phyloP scores from a whole-genome alignment of 1,284 basidiomycete genomes.

The Trichosporon coremiiforme region DNA sequence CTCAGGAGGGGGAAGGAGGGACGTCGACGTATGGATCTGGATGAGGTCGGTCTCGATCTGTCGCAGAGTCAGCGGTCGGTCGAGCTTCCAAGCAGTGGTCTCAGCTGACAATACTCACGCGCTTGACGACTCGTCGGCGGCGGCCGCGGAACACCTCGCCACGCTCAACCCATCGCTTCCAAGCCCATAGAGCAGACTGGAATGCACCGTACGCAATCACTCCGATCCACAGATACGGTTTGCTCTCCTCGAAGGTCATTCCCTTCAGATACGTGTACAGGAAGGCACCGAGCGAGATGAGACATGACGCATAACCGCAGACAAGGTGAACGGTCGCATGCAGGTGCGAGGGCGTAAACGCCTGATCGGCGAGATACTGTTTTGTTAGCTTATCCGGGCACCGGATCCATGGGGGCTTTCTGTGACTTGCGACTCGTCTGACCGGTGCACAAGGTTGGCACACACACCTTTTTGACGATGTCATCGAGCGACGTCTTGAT shows the following conservation, averaged over 20 bases:
- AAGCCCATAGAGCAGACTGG: slow-evolving; percentile 48
- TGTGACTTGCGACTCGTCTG: background rate
- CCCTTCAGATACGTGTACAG: slow-evolving; percentile 71
- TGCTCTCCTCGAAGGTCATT: slow-evolving; percentile 80
- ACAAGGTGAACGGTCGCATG: slow-evolving; percentile 83
- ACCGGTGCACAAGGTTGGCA: background rate
- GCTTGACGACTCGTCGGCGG: slow-evolving; percentile 52
- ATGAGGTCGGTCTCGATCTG: slow-evolving; percentile 55
- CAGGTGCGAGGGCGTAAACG: slow-evolving; percentile 79
- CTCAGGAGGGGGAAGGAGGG: slow-evolving; percentile 39
- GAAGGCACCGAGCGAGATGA: slow-evolving; percentile 75
- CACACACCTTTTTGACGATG: slow-evolving; percentile 78
- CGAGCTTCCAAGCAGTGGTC: too few relatives aligned
- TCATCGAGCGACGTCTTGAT: slow-evolving; percentile 90
- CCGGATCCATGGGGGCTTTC: background rate
- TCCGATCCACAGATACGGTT: slow-evolving; percentile 74
- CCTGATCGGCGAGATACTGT: slow-evolving; percentile 73
- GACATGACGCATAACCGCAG: slow-evolving; percentile 78
- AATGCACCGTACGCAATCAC: slow-evolving; percentile 60
- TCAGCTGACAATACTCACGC: slow-evolving; percentile 41
- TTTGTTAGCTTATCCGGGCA: slow-evolving; percentile 17
- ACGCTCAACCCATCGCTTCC: slow-evolving; percentile 53
- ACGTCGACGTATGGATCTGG: slow-evolving; percentile 47
- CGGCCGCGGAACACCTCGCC: slow-evolving; percentile 55
- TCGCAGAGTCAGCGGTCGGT: background rate